Percentiles rank a stretch among this genome's conserved stretches.
Conservation (phyloP, 2,329 filamentous ascomycete species). For the Calonectria pseudoreteaudii region DNA sequence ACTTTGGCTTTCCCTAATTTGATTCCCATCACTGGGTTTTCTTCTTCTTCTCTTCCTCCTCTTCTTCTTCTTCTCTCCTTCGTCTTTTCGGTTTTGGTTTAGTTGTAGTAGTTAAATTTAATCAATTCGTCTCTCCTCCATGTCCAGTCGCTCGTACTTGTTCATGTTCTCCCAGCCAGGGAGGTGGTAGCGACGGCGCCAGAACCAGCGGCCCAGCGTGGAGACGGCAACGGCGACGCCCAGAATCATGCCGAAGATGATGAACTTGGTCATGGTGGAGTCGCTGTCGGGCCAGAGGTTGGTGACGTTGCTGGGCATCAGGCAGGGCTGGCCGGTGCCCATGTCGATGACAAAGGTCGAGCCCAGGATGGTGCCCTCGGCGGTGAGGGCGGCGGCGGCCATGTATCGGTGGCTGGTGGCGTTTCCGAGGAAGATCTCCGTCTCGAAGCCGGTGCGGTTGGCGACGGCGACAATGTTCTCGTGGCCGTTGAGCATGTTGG, state of each 20-base stretch:
- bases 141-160: conserved; percentile 28
- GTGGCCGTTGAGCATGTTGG: conserved; percentile 33
- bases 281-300: conserved; percentile 27
- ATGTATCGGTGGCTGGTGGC: conserved; percentile 36
- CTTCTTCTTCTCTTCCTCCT: neutral
- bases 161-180: conserved; percentile 17
- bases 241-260: conserved; percentile 12
- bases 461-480: conserved; percentile 37
- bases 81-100: neutral
- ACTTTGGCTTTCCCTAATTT: neutral
- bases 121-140: conserved; percentile 33
- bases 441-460: conserved; percentile 45
- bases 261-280: conserved; percentile 14
- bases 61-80: too few relatives aligned
- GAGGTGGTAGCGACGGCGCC: conserved; percentile 17
- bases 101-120: conserved; percentile 5
- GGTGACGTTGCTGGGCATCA: conserved; percentile 36
- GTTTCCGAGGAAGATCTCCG: conserved; percentile 33
- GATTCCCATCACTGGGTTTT: too few relatives aligned
- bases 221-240: conserved; percentile 1
- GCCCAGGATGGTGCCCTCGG: conserved; percentile 40
- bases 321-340: conserved; percentile 38
- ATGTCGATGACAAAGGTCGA: conserved; percentile 44
- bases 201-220: conserved; percentile 24
- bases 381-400: conserved; percentile 39